Evolutionary conservation across 441 rosid species (phyloP).

Genomic region (Rhodomyrtus psidioides): DNA sequence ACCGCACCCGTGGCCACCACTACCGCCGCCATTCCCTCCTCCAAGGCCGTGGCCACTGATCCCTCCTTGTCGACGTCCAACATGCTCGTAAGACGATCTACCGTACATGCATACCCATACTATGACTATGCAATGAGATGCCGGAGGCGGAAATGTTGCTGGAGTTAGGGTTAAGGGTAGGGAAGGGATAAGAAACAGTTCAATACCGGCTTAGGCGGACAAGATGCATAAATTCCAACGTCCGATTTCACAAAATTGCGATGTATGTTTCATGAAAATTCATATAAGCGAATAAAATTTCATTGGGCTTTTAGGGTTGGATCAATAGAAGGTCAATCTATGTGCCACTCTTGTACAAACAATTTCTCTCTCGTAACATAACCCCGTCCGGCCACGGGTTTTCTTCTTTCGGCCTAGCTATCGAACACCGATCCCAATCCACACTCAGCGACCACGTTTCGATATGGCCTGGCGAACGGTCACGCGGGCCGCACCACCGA

Average conservation of each 20-base stretch:
- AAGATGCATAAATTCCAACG: no score
- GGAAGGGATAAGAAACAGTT: neutral
- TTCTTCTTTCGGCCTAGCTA: neutral
- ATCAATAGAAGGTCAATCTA: neutral
- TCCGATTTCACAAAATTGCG: neutral
- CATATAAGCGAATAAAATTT: neutral
- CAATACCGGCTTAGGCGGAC: neutral
- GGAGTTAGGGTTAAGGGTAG: neutral
- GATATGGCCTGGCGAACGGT: fast-evolving
- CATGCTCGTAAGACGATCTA: neutral
- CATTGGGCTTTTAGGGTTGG: neutral
- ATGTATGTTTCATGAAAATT: neutral
- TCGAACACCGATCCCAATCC: neutral
- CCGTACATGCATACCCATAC: neutral
- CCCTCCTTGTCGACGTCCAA: neutral
- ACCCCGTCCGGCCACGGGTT: neutral
- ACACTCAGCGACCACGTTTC: neutral
- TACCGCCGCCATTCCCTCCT: neutral
- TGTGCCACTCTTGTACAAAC: neutral
- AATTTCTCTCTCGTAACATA: neutral
- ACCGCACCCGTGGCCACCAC: neutral
- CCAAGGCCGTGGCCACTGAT: neutral
- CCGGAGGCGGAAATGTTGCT: neutral
- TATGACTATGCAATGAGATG: neutral
- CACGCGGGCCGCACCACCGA: neutral